phyloP scores from a whole-genome alignment of 2,329 filamentous ascomycete species.

The Colletotrichum shisoi region DNA sequence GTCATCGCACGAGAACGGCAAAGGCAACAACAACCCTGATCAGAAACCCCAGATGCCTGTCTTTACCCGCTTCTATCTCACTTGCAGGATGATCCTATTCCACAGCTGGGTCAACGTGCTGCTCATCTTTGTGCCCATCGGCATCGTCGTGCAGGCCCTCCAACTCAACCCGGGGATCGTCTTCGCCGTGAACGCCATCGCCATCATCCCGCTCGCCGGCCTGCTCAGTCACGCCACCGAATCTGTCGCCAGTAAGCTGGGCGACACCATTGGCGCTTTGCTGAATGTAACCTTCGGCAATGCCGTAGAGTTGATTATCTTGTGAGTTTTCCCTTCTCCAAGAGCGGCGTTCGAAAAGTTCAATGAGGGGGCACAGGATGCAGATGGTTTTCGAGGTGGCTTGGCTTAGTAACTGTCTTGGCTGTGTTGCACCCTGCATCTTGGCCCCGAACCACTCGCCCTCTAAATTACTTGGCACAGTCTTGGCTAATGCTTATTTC shows the following conservation, averaged over 20 bases:
- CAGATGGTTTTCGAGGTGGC: slow-evolving; percentile 2
- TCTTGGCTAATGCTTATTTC: slow-evolving; percentile 33
- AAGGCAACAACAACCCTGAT: slow-evolving; percentile 41
- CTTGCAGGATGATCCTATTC: slow-evolving; percentile 62
- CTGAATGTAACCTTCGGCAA: slow-evolving; percentile 83
- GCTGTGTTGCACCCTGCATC: slow-evolving; percentile 32
- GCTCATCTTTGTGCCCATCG: slow-evolving; percentile 79
- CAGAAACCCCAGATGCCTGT: slow-evolving; percentile 21
- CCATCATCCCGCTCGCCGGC: slow-evolving; percentile 77
- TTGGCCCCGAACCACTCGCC: slow-evolving; percentile 19
- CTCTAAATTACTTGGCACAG: slow-evolving; percentile 27
- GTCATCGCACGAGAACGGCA: slow-evolving; percentile 37
- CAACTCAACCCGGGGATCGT: slow-evolving; percentile 63
- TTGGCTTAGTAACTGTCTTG: slow-evolving; percentile 32
- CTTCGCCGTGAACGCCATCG: slow-evolving; percentile 78
- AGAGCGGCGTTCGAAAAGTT: slow-evolving; percentile 1
- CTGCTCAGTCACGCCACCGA: slow-evolving; percentile 77
- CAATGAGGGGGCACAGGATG: slow-evolving; percentile 19
- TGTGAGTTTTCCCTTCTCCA: slow-evolving; percentile 53
- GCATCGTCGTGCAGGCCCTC: slow-evolving; percentile 70
- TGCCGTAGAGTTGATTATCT: slow-evolving; percentile 81
- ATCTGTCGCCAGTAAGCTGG: slow-evolving; percentile 74
- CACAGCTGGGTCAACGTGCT: slow-evolving; percentile 82
- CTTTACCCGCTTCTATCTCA: slow-evolving; percentile 34
- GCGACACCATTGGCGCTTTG: slow-evolving; percentile 75